phyloP scores from a whole-genome alignment of 441 rosid species.

The Populus trichocarpa region DNA sequence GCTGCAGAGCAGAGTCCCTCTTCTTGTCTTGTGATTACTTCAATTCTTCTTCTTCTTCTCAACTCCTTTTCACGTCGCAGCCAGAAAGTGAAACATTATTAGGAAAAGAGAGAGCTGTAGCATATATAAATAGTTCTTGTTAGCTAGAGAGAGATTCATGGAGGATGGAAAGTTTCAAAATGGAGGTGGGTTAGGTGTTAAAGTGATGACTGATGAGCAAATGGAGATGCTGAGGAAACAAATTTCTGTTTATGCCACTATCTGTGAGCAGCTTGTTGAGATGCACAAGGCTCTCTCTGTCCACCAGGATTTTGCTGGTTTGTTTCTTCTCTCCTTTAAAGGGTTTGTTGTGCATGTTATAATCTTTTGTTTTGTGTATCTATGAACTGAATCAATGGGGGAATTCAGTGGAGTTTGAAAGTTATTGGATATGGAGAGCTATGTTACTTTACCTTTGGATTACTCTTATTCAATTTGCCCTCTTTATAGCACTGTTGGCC shows the following conservation, averaged over 20 bases:
- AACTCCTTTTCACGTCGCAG: not conserved
- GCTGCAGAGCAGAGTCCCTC: not conserved
- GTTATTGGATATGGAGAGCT: not conserved
- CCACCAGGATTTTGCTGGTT: slow-evolving; percentile 47
- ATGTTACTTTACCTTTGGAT: not conserved
- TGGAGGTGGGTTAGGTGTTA: slow-evolving; percentile 30
- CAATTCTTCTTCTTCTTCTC: not conserved
- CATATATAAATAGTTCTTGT: not conserved
- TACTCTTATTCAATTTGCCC: not conserved
- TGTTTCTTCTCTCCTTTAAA: not conserved
- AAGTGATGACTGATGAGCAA: slow-evolving; percentile 94
- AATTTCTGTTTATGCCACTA: slow-evolving; percentile 64
- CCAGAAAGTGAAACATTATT: not conserved
- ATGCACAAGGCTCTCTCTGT: slow-evolving; percentile 57
- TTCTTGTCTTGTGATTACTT: not conserved
- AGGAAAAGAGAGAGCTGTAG: not conserved
- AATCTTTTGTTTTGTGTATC: not conserved
- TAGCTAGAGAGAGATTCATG: not conserved
- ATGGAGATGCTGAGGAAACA: slow-evolving; percentile 79
- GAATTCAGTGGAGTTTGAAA: not conserved
- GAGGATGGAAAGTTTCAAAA: slow-evolving; percentile 27
- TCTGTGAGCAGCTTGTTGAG: slow-evolving; percentile 71
- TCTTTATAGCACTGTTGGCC: not conserved
- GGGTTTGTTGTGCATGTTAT: not conserved
- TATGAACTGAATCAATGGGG: not conserved